Conservation (phyloP, 2,329 filamentous ascomycete genomes). For the Aaosphaeria pasadenensis region DNA sequence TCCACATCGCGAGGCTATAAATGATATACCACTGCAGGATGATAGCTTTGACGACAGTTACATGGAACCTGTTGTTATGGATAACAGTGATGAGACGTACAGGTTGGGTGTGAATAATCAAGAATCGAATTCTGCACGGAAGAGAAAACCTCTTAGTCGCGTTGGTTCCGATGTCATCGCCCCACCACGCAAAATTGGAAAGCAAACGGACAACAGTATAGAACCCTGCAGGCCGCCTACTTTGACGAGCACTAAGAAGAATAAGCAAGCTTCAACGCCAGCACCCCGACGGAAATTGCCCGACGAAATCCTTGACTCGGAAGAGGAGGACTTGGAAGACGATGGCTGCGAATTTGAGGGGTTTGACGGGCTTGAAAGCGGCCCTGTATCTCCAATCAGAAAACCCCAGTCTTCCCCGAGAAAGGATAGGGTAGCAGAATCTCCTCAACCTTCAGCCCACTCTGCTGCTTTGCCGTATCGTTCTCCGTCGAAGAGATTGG, state of each 20-base stretch:
- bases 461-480: too few relatives aligned
- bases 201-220: slow-evolving; percentile 4
- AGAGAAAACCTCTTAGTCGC: slow-evolving; percentile 30
- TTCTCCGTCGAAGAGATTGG: too few relatives aligned
- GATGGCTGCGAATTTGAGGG: slow-evolving; percentile 23
- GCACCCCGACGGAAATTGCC: neutral
- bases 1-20: slow-evolving; percentile 1
- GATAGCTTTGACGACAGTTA: neutral
- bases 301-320: slow-evolving; percentile 1
- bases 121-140: slow-evolving; percentile 5
- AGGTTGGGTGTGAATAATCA: slow-evolving; percentile 1
- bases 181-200: slow-evolving; percentile 28
- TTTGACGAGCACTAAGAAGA: too few relatives aligned
- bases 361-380: too few relatives aligned
- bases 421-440: too few relatives aligned
- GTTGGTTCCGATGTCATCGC: slow-evolving; percentile 20
- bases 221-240: too few relatives aligned
- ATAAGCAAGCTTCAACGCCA: slow-evolving; percentile 9
- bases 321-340: slow-evolving; percentile 24
- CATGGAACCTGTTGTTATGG: slow-evolving; percentile 5
- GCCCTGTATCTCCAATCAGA: too few relatives aligned
- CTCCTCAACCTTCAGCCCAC: too few relatives aligned
- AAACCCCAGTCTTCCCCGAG: too few relatives aligned
- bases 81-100: slow-evolving; percentile 9
- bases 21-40: neutral